Conservation (phyloP, 345 rosid genomes). For the Salix dunnii region DNA sequence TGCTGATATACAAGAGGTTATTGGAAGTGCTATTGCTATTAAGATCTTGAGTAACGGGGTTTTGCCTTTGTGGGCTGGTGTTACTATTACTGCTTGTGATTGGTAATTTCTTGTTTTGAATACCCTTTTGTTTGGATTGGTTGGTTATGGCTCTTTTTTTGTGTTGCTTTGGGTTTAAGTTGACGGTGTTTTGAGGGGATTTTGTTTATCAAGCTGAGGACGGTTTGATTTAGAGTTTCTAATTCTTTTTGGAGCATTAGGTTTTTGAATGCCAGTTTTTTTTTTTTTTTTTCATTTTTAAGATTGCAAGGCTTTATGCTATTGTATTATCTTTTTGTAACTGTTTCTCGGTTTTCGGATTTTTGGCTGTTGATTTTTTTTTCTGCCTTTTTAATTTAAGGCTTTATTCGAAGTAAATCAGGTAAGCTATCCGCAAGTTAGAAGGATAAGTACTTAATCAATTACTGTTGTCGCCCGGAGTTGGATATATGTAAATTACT, state of each 20-base stretch:
- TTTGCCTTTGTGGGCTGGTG: conserved; percentile 90
- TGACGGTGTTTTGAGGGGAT: not conserved
- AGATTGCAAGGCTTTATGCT: not conserved
- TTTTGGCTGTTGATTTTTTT: not conserved
- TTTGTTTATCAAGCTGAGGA: not conserved
- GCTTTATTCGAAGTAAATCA: not conserved
- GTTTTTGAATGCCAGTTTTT: not conserved
- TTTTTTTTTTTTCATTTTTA: not conserved
- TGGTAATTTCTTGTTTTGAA: conserved; percentile 39
- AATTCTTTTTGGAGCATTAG: not conserved
- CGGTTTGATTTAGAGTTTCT: not conserved
- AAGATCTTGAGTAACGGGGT: conserved; percentile 73
- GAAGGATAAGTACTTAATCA: not conserved
- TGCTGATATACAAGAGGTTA: conserved; percentile 91
- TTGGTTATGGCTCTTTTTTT: not conserved
- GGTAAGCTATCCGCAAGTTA: not conserved
- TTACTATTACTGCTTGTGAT: conserved; percentile 78
- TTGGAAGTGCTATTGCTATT: conserved; percentile 90
- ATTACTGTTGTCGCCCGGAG: not conserved
- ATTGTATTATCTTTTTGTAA: not conserved
- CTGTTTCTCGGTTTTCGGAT: not conserved
- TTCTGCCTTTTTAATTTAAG: not conserved
- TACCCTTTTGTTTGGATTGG: not conserved
- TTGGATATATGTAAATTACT: not conserved
- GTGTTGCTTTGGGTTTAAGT: not conserved